These are phyloP conservation scores for Fusarium poae DNA, from an alignment of 2,329 filamentous ascomycete genomes.

Conservation along the genomic window DNA sequence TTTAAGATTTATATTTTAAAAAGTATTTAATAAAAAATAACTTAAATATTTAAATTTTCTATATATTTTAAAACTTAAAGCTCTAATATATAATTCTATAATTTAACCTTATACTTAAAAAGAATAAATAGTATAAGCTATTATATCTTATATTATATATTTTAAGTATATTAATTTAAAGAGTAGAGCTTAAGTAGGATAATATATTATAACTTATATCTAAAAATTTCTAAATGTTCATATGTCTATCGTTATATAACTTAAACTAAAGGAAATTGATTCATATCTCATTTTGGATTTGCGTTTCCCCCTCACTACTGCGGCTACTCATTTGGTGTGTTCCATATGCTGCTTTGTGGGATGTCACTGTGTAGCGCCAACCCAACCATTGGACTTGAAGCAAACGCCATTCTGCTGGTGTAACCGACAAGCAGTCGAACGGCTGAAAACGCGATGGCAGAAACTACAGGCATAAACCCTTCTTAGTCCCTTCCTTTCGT, in stretches of 20 bases:
- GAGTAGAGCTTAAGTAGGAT: not conserved
- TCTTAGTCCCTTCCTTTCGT: slow-evolving; percentile 5
- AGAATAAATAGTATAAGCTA: too few species aligned
- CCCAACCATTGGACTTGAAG: slow-evolving; percentile 1
- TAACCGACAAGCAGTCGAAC: slow-evolving; percentile 7
- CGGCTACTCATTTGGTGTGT: not conserved
- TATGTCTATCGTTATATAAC: not conserved
- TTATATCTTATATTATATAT: not conserved
- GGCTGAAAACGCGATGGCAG: slow-evolving; percentile 5
- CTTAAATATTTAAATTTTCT: too few species aligned
- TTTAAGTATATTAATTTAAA: not conserved
- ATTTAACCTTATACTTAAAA: too few species aligned
- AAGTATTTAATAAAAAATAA: too few species aligned
- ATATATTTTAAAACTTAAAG: too few species aligned
- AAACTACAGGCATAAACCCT: slow-evolving; percentile 5
- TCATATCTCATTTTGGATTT: not conserved
- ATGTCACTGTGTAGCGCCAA: not conserved
- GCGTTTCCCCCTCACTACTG: not conserved
- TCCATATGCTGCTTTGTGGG: not conserved
- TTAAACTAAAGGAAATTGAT: not conserved
- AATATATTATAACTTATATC: slow-evolving; percentile 1
- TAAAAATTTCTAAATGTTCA: slow-evolving; percentile 2
- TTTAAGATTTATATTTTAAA: too few species aligned
- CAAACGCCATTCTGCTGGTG: slow-evolving; percentile 13
- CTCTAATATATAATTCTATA: too few species aligned